Conservation (phyloP, 441 rosid species). For the Aquilaria agallochum region DNA sequence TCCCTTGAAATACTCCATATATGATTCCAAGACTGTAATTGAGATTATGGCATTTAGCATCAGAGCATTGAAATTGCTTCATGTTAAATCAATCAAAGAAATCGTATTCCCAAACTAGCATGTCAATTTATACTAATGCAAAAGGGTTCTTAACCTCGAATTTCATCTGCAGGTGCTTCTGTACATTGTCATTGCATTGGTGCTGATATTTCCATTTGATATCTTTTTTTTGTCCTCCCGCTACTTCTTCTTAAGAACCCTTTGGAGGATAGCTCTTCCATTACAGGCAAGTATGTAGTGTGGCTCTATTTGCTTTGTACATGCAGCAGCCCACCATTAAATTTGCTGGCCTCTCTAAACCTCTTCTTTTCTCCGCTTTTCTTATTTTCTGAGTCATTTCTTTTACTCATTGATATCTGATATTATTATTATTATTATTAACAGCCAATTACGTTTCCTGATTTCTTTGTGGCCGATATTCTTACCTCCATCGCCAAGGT, state of each 20-base stretch:
- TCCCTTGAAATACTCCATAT: no score
- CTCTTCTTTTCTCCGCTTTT: neutral
- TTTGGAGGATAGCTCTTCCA: constrained; percentile 69
- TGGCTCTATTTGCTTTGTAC: neutral
- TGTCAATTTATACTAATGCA: no score
- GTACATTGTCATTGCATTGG: constrained; percentile 55
- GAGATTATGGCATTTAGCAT: no score
- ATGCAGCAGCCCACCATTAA: neutral
- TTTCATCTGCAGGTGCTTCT: constrained; percentile 50
- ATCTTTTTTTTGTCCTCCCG: constrained; percentile 68
- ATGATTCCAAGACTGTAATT: no score
- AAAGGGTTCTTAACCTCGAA: constrained; percentile 6
- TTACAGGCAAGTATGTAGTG: constrained; percentile 48
- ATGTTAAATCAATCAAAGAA: no score
- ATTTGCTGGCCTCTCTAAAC: no score
- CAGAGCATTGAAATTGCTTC: no score
- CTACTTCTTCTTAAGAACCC: constrained; percentile 63
- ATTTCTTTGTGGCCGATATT: constrained; percentile 82
- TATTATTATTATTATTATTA: constrained; percentile 8
- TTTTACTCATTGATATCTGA: neutral
- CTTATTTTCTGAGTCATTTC: neutral
- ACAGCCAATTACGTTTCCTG: constrained; percentile 74
- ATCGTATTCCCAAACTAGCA: no score
- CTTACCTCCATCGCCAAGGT: constrained; percentile 83
- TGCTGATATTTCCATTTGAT: constrained; percentile 69